Base-by-base conservation (phyloP, 2,329 filamentous ascomycete genomes). In the Alternaria infectoria region DNA sequence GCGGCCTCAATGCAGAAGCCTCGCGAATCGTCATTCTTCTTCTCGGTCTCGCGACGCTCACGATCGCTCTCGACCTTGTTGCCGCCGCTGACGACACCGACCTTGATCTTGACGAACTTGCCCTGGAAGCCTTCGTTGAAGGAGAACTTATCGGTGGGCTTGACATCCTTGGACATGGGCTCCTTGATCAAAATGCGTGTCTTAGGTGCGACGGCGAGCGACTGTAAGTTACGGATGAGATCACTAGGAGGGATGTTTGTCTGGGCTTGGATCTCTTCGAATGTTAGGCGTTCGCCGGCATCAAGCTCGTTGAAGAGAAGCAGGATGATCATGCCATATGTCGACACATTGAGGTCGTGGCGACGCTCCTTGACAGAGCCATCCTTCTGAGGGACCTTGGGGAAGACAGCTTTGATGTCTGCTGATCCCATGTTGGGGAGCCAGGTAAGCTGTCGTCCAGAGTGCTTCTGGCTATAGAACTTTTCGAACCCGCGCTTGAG, bases 291-390 rank as follows among this genome's bases (percentile, higher is more conserved):
- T 57, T 84, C 78, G 28, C 82, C 83, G 1, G 81, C 71, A 3
- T 83, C 79, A 0, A 96, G 74, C 40, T 95, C 89, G 74, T 98
- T 98, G 85, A 98, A 99, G 0, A 97, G 87, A 47, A 97, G 80
- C 19, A 99, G 81, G 23, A 98, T 89, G 19, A 97, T 83, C 92
- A 98, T 97, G 72, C 90, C 93, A 77, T 96, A 96, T 0, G 96
- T 98, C 2, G 93, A 91, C 19, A 97, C 93, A 65, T 93, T 97
- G 59, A 99, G 84, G 73, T 99, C 96, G 75, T 98, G 95, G 36
- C 90, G 89, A 32, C 91, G 86, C 67, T 91, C 90, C 61, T 86
- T 88, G 61, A 86, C 85, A 0, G 83, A 84, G 3, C 89, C 88
- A 12, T 89, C 87, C 73, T 93, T 93, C 32, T 91, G 90, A 43